Evolutionary conservation across 148 eudicot genomes (phyloP).

Genomic region (Persicaria maculosa): DNA sequence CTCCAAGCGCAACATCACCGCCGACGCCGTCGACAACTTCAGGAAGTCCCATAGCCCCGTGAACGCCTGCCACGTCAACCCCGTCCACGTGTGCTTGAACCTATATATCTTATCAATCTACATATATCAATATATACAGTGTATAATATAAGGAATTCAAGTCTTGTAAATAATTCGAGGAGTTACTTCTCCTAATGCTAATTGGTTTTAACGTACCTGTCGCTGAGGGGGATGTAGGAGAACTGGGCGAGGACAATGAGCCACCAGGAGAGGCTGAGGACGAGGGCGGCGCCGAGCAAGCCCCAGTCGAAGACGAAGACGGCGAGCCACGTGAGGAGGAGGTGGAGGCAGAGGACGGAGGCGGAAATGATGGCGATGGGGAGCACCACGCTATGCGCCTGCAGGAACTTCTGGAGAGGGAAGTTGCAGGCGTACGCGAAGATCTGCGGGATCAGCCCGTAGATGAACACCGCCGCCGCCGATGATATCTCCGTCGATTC

Average conservation of each 20-base stretch:
- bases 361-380: slow-evolving; percentile 46
- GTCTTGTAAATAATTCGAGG: not conserved
- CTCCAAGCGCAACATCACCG: slow-evolving; percentile 55
- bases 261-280: slow-evolving; percentile 55
- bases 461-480: slow-evolving; percentile 28
- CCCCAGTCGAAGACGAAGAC: slow-evolving; percentile 32
- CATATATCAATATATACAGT: too few relatives aligned
- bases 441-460: slow-evolving; percentile 49
- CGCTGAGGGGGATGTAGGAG: slow-evolving; percentile 27
- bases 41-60: slow-evolving; percentile 34
- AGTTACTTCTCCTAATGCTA: not conserved
- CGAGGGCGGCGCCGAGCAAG: slow-evolving; percentile 35
- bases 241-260: slow-evolving; percentile 40
- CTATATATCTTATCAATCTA: too few relatives aligned
- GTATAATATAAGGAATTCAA: not conserved
- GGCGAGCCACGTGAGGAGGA: slow-evolving; percentile 29
- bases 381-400: slow-evolving; percentile 39
- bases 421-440: slow-evolving; percentile 46
- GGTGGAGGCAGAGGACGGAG: slow-evolving; percentile 20
- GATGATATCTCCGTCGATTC: slow-evolving; percentile 40
- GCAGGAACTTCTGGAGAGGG: slow-evolving; percentile 48
- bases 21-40: slow-evolving; percentile 39
- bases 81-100: slow-evolving; percentile 39
- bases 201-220: too few relatives aligned
- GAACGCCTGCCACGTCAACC: slow-evolving; percentile 36